Percentiles rank a stretch among this genome's conserved stretches.
Conservation (phyloP, 768 basidiomycete genomes). For the Dentipellis sp. region DNA sequence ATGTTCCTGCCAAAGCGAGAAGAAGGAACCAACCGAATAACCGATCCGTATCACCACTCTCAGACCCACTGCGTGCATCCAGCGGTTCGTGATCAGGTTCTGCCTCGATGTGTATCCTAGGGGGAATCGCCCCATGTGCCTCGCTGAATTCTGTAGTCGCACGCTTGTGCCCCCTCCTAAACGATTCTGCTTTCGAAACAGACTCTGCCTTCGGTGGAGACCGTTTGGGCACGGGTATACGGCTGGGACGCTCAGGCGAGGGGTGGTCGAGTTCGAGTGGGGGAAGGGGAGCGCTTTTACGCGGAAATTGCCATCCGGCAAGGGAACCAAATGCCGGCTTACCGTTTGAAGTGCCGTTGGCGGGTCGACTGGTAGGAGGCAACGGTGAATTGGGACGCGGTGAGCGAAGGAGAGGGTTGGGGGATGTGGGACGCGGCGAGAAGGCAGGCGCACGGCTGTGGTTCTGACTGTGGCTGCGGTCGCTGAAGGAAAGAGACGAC, state of each 20-base stretch:
- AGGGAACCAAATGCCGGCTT: slow-evolving; percentile 18
- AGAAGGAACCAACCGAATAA: slow-evolving; percentile 8
- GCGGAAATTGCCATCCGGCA: slow-evolving; percentile 33
- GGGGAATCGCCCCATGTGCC: slow-evolving; percentile 17
- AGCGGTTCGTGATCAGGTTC: background rate
- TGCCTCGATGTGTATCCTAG: slow-evolving; percentile 10
- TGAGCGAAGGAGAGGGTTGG: background rate
- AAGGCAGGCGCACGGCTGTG: background rate
- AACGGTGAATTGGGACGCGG: slow-evolving; percentile 7
- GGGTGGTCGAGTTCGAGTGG: slow-evolving; percentile 30
- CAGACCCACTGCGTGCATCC: background rate
- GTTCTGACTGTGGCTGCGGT: background rate
- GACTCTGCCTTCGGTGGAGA: slow-evolving; percentile 25
- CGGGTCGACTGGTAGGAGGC: background rate
- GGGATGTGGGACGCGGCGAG: background rate
- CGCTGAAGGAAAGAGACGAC: background rate
- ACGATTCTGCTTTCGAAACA: slow-evolving; percentile 5
- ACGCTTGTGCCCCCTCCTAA: slow-evolving; percentile 19
- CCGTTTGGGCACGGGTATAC: slow-evolving; percentile 31
- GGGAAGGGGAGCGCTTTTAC: slow-evolving; percentile 24
- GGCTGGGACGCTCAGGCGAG: slow-evolving; percentile 24
- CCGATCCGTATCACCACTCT: background rate
- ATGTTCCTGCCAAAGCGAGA: slow-evolving; percentile 13
- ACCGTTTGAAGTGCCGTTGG: slow-evolving; percentile 5
- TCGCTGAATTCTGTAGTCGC: slow-evolving; percentile 21